A percentile compares a stretch with the other conserved stretches of the same genome.
phyloP scores from a whole-genome alignment of 2,329 filamentous ascomycete species.

The Fusarium lateritium region DNA sequence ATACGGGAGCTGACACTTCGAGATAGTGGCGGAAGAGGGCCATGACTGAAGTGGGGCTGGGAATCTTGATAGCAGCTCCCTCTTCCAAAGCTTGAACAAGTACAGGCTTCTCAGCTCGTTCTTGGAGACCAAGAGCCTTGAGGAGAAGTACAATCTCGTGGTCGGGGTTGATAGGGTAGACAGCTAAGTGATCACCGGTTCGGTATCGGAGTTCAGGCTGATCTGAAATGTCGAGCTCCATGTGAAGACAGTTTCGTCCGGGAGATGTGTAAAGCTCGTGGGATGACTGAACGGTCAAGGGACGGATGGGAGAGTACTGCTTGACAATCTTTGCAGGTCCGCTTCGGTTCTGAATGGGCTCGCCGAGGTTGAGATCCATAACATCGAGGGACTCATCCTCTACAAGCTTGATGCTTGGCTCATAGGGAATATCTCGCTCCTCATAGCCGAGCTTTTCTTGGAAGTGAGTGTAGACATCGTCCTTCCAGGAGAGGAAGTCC shows the following conservation, averaged over 20 bases:
- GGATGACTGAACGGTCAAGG: conserved; percentile 32
- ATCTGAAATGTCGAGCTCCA: conserved; percentile 56
- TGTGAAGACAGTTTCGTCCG: conserved; percentile 52
- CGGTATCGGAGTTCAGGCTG: conserved; percentile 53
- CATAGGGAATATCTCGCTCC: conserved; percentile 43
- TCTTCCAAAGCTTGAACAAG: conserved; percentile 44
- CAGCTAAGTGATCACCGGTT: conserved; percentile 59
- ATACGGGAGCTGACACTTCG: conserved; percentile 56
- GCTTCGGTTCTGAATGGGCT: conserved; percentile 40
- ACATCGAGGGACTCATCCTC: conserved; percentile 45
- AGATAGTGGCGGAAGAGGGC: conserved; percentile 62
- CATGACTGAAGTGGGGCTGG: conserved; percentile 57
- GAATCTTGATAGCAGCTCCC: conserved; percentile 48
- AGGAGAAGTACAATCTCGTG: conserved; percentile 53
- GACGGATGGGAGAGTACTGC: conserved; percentile 40
- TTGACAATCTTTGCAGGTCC: conserved; percentile 41
- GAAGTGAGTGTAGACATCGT: conserved; percentile 46
- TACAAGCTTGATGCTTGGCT: conserved; percentile 37
- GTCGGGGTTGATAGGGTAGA: conserved; percentile 58
- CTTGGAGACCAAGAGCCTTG: conserved; percentile 45
- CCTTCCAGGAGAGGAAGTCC: conserved; percentile 56
- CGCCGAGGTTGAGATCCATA: conserved; percentile 45
- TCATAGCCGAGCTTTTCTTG: conserved; percentile 37
- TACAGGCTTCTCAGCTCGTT: conserved; percentile 44
- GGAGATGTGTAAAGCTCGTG: conserved; percentile 39